These are phyloP conservation scores for Russula sp. DNA, from an alignment of 768 basidiomycete genomes.

Conservation along the genomic window DNA sequence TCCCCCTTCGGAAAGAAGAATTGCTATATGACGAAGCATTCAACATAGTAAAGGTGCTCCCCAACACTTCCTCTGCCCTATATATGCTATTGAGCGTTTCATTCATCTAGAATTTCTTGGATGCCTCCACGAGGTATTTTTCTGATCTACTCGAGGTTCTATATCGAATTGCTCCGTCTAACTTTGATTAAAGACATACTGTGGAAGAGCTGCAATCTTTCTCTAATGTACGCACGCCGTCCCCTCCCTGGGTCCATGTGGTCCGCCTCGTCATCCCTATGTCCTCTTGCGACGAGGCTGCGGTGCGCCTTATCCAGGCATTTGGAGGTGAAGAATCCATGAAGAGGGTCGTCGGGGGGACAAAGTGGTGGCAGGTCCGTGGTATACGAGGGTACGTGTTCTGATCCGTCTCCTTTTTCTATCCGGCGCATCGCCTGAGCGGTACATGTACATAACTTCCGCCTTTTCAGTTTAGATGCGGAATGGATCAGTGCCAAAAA, in stretches of 20 bases:
- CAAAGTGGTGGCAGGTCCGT: conserved; percentile 98
- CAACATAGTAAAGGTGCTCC: conserved; percentile 61
- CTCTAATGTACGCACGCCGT: conserved; percentile 73
- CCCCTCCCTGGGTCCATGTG: conserved; percentile 79
- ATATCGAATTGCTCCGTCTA: not conserved
- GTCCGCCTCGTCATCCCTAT: conserved; percentile 68
- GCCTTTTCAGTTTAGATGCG: conserved; percentile 56
- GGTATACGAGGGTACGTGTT: conserved; percentile 63
- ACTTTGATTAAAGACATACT: conserved; percentile 50
- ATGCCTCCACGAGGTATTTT: conserved; percentile 60
- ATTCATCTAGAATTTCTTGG: conserved; percentile 59
- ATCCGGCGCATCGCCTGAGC: not conserved
- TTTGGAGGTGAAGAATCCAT: conserved; percentile 79
- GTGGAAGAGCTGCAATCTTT: conserved; percentile 82
- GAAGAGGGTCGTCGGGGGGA: conserved; percentile 72
- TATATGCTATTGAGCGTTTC: not conserved
- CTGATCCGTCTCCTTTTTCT: conserved; percentile 18
- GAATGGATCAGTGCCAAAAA: conserved; percentile 87
- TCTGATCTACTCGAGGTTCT: not conserved
- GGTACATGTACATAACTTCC: not conserved
- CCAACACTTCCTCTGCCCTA: not conserved
- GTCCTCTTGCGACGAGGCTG: conserved; percentile 69
- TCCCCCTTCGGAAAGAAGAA: conserved; percentile 56
- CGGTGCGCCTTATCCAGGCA: conserved; percentile 62
- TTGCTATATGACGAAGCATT: conserved; percentile 79